Percentiles rank a stretch among this genome's conserved stretches.
These are phyloP conservation scores for Thraustochytrium sp. DNA, from an alignment of 352 stramenopile genomes.

Conservation along the genomic window DNA sequence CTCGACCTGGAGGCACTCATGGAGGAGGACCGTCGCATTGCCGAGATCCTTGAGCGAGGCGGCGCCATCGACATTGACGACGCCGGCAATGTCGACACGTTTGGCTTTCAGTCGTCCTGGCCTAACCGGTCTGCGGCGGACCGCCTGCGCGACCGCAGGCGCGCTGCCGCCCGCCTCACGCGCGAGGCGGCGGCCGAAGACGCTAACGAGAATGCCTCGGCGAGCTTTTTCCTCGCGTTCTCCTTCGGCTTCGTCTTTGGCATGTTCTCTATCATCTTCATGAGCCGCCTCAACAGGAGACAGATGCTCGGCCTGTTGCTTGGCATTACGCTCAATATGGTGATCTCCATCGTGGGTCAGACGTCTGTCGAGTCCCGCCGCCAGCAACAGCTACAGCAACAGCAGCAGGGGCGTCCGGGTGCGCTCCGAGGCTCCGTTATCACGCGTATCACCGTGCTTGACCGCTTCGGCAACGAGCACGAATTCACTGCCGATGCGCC, in stretches of 20 bases:
- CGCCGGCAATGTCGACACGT: background rate
- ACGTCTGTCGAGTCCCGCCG: background rate
- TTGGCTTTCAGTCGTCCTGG: background rate
- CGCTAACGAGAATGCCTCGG: background rate
- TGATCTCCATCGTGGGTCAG: background rate
- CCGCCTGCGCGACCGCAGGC: background rate
- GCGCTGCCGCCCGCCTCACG: background rate
- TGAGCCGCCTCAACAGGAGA: background rate
- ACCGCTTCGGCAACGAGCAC: background rate
- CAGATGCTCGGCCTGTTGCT: slow-evolving; percentile 9
- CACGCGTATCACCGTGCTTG: background rate
- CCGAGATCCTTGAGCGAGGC: background rate
- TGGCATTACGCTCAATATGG: slow-evolving; percentile 21
- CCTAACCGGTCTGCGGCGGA: background rate
- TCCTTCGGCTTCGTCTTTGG: slow-evolving; percentile 29
- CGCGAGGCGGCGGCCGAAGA: background rate
- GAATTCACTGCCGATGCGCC: background rate
- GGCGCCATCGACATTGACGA: background rate
- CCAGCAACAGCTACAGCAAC: too few species aligned
- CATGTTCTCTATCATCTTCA: slow-evolving; percentile 1
- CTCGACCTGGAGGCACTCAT: background rate
- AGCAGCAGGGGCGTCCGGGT: too few species aligned
- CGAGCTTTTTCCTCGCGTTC: background rate
- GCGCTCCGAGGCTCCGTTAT: background rate
- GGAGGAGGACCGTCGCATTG: background rate